These are phyloP conservation scores for Penicillium sp. DNA, from an alignment of 2,329 filamentous ascomycete species.

Conservation along the genomic window DNA sequence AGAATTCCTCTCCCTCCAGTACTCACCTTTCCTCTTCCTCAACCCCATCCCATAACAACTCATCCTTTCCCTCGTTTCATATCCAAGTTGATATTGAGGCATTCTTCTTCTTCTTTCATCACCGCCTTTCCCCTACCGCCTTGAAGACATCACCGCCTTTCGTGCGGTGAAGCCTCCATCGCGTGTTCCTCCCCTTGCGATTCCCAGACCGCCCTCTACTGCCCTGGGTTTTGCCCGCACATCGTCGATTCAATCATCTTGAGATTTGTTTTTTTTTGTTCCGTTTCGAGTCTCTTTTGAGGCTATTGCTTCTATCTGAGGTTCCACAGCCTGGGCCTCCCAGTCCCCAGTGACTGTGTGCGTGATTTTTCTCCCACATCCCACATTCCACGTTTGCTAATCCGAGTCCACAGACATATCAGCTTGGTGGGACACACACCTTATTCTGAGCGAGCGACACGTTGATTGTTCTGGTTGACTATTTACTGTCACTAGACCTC, in stretches of 20 bases:
- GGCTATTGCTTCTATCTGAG: slow-evolving; percentile 1
- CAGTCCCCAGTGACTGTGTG: slow-evolving; percentile 8
- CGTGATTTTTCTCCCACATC: slow-evolving; percentile 3
- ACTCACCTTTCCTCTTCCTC: slow-evolving; percentile 4
- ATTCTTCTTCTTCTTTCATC: slow-evolving; percentile 11
- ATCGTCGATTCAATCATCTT: slow-evolving; percentile 12
- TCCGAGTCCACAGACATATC: slow-evolving; percentile 4
- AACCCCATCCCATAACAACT: slow-evolving; percentile 18
- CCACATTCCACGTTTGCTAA: not conserved
- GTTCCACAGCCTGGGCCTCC: slow-evolving; percentile 1
- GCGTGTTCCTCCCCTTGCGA: slow-evolving; percentile 21
- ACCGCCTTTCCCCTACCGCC: slow-evolving; percentile 26
- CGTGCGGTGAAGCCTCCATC: slow-evolving; percentile 39
- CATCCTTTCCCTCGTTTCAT: slow-evolving; percentile 3
- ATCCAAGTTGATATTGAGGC: slow-evolving; percentile 5
- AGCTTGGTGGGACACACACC: not conserved
- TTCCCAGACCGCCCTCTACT: slow-evolving; percentile 38
- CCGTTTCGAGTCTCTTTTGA: slow-evolving; percentile 5
- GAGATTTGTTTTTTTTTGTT: slow-evolving; percentile 1
- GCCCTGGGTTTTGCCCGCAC: slow-evolving; percentile 38
- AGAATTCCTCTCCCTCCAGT: slow-evolving; percentile 9
- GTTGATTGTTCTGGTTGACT: not conserved
- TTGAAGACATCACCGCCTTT: slow-evolving; percentile 38
- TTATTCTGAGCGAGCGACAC: not conserved
- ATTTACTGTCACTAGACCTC: not conserved